Evolutionary conservation across 768 basidiomycete genomes (phyloP), one percentile per base, ranked within the genome.

Genomic region (Pholiota molesta): DNA sequence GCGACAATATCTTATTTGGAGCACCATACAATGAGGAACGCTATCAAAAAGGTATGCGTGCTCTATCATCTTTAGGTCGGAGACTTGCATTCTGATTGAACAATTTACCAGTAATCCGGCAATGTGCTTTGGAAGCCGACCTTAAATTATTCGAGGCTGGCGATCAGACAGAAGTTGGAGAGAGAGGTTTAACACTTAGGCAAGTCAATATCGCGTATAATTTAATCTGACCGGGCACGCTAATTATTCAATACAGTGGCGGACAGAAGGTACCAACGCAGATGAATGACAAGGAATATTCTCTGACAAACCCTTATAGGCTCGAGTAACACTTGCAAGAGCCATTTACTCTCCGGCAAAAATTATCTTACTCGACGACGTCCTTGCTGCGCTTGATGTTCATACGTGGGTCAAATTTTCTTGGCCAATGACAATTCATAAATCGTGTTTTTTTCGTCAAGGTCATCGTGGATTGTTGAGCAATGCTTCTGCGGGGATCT

Each of bases 1-100:
- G 76, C 78, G 88, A 93, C 40, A 95, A 95, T 68, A 88, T 95
- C 59, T 75, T 90, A 52, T 95, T 95, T 62, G 91, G 91, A 31
- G 75, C 85, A 11, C 81, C 86, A 0, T 91, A 86, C 63, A 88
- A 95, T 57, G 88, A 90, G 71, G 83, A 81, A 62, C 79, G 87
- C n/a, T 95, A 95, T 69, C 86, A 86, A 79, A 83, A 86, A 65
- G 73, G 72, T 71, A 31, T 14, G 3, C 26, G n/a, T 42, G 13
- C 10, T 39, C 26, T 21, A 44, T 16, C 33, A 5, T 19, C 55
- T n/a, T 31, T 56, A 21, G 19, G 35, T 5, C 16, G 3, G 8
- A 51, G 31, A 23, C 13, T 4, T 37, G 7, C 14, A 31, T 29
- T 11, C 10, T 19, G 19, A 19, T 19, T 3, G 33, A n/a, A 37